Conservation (phyloP, 768 basidiomycete species). For the Lactarius vividus region DNA sequence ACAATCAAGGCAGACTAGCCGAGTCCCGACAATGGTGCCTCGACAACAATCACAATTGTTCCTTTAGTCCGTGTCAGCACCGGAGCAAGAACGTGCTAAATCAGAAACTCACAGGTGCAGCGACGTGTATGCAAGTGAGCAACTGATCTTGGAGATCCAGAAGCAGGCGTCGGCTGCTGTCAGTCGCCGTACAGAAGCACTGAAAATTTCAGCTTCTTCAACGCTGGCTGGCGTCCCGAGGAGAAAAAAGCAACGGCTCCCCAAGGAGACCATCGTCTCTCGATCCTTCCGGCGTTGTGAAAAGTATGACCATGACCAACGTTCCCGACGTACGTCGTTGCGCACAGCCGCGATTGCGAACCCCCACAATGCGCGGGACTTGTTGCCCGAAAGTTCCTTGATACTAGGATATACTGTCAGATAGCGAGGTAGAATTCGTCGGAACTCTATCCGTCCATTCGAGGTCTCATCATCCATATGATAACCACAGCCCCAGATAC, state of each 20-base stretch:
- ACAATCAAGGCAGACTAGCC: constrained; percentile 37
- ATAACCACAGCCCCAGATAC: constrained; percentile 9
- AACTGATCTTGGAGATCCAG: constrained; percentile 27
- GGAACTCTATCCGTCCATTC: constrained; percentile 29
- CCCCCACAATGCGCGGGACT: constrained; percentile 33
- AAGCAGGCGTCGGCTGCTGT: constrained; percentile 32
- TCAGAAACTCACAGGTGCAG: constrained; percentile 26
- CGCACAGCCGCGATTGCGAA: constrained; percentile 33
- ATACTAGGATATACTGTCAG: constrained; percentile 32
- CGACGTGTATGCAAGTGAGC: constrained; percentile 25
- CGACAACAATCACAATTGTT: constrained; percentile 33
- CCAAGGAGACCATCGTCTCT: constrained; percentile 31
- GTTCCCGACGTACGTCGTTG: constrained; percentile 28
- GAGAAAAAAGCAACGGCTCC: constrained; percentile 22
- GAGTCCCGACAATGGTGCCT: constrained; percentile 31
- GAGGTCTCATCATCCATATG: background rate
- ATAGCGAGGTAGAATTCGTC: constrained; percentile 28
- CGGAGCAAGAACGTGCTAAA: background rate
- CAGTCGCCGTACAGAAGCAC: constrained; percentile 23
- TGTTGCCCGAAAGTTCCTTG: constrained; percentile 28
- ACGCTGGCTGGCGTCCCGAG: constrained; percentile 26
- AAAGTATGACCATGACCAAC: constrained; percentile 36
- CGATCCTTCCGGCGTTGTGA: constrained; percentile 32
- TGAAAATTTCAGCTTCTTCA: constrained; percentile 28
- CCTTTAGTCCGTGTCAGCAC: constrained; percentile 7